These are phyloP conservation scores for Schizosaccharomyces octosporus DNA, from an alignment of 805 yeast genomes.

Conservation along the genomic window DNA sequence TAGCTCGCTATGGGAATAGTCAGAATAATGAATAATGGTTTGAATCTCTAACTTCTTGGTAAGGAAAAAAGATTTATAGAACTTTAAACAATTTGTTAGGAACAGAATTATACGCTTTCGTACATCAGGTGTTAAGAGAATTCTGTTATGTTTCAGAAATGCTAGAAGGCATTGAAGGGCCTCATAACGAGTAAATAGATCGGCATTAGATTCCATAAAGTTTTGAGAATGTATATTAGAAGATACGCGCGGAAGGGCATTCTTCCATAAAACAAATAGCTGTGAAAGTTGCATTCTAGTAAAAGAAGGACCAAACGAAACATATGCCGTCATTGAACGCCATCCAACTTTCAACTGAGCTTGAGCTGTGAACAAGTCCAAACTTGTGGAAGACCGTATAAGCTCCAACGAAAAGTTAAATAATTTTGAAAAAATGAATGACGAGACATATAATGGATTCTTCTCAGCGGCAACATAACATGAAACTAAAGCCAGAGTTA, in stretches of 20 bases:
- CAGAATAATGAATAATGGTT: neutral
- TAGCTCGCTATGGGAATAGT: neutral
- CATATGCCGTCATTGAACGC: neutral
- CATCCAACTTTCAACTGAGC: neutral
- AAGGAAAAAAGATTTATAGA: conserved; percentile 11
- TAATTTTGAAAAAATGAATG: neutral
- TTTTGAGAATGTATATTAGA: conserved; percentile 16
- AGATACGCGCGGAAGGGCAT: conserved; percentile 20
- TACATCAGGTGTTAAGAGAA: conserved; percentile 19
- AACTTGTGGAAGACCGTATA: neutral
- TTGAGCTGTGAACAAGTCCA: neutral
- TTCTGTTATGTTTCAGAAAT: conserved; percentile 19
- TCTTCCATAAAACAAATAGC: conserved; percentile 38
- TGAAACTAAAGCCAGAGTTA: neutral
- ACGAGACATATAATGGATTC: neutral
- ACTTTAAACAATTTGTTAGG: conserved; percentile 20
- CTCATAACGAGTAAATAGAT: conserved; percentile 17
- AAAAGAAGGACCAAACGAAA: conserved; percentile 24
- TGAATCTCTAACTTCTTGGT: neutral
- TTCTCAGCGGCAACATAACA: neutral
- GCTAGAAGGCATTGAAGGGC: conserved; percentile 31
- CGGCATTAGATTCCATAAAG: conserved; percentile 11
- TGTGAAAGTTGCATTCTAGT: conserved; percentile 33
- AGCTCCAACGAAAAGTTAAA: neutral
- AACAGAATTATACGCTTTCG: conserved; percentile 24